Evolutionary conservation across 116 monocot species (phyloP).

Genomic region (Trichopus zeylanicus): DNA sequence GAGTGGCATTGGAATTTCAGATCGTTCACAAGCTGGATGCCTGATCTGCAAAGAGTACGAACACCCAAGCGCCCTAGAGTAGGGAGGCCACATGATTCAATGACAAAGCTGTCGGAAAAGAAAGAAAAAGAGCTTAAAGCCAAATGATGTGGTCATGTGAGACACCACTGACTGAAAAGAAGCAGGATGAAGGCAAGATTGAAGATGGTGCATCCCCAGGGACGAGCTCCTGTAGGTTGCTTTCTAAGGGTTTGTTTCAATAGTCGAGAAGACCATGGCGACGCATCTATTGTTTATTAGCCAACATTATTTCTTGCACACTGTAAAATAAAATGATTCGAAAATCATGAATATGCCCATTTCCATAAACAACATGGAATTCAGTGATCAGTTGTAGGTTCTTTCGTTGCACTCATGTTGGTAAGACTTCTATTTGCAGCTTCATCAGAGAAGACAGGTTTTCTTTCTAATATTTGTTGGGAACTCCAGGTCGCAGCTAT

Average conservation of each 20-base stretch:
- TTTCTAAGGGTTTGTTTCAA: slow-evolving; percentile 53
- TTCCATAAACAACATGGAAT: too few species aligned
- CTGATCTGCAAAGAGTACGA: slow-evolving; percentile 75
- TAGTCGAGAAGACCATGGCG: not conserved
- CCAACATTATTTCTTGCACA: too few species aligned
- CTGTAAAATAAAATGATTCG: too few species aligned
- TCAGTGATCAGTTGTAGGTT: too few species aligned
- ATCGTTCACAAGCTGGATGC: slow-evolving; percentile 67
- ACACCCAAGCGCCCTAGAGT: slow-evolving; percentile 41
- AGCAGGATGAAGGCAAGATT: slow-evolving; percentile 4
- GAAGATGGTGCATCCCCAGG: not conserved
- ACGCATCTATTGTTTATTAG: not conserved
- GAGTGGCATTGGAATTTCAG: slow-evolving; percentile 43
- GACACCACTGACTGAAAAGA: slow-evolving; percentile 55
- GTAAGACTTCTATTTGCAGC: too few species aligned
- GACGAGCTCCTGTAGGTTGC: slow-evolving; percentile 9
- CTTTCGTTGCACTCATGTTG: too few species aligned
- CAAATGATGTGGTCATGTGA: slow-evolving; percentile 61
- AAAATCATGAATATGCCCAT: too few species aligned
- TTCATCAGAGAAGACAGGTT: too few species aligned
- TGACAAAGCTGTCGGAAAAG: slow-evolving; percentile 16
- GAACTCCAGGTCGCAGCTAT: too few species aligned
- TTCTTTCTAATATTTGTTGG: too few species aligned
- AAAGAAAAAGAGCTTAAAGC: slow-evolving; percentile 21
- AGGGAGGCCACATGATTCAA: slow-evolving; percentile 7